Conservation (phyloP, 768 basidiomycete species). For the Inosperma sp. region DNA sequence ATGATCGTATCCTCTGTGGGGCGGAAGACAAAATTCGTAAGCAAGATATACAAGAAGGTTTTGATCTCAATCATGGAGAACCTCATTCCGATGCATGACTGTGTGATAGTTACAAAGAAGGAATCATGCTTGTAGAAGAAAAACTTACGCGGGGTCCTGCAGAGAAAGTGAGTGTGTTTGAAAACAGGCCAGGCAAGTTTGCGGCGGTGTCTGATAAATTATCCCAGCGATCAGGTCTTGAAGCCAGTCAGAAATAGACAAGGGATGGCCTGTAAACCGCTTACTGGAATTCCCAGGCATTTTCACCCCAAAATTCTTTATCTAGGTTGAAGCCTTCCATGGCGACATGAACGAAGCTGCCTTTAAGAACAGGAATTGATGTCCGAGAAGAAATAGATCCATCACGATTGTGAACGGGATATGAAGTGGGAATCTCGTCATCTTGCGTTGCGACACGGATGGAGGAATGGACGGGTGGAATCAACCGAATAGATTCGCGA, state of each 20-base stretch:
- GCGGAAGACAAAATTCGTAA: constrained; percentile 63
- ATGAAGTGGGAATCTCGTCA: constrained; percentile 69
- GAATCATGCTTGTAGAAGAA: constrained; percentile 4
- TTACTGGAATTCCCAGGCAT: constrained; percentile 80
- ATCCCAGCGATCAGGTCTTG: constrained; percentile 80
- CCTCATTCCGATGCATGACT: constrained; percentile 82
- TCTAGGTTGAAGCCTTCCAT: constrained; percentile 79
- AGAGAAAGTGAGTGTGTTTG: constrained; percentile 71
- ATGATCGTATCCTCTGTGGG: constrained; percentile 49
- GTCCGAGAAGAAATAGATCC: constrained; percentile 39
- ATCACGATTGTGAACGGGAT: constrained; percentile 51
- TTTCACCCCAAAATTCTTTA: constrained; percentile 71
- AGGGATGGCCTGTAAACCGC: constrained; percentile 16
- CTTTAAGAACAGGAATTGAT: constrained; percentile 55
- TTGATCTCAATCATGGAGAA: constrained; percentile 86
- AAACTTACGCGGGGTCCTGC: constrained; percentile 71
- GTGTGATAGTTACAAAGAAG: background rate
- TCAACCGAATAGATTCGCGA: constrained; percentile 70
- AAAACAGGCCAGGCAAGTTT: constrained; percentile 67
- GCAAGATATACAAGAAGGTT: constrained; percentile 62
- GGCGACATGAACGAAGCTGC: constrained; percentile 72
- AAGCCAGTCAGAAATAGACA: background rate
- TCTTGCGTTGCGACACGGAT: constrained; percentile 73
- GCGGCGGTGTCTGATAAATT: constrained; percentile 63
- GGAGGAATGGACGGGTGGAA: constrained; percentile 79